These are phyloP conservation scores for Salix purpurea DNA, from an alignment of 345 rosid genomes.

Conservation along the genomic window DNA sequence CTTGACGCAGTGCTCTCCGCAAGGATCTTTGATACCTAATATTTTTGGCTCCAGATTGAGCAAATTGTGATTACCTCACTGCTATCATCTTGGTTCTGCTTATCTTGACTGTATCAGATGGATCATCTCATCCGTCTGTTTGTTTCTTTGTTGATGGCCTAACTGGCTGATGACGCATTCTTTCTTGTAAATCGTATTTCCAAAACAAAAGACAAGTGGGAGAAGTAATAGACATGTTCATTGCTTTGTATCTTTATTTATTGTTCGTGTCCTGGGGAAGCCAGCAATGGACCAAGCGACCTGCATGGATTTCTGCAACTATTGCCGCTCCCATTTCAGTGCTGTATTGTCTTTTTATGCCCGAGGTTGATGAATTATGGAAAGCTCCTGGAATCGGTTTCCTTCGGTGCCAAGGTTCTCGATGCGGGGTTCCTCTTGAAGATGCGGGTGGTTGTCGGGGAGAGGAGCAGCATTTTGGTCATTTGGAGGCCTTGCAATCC, in stretches of 20 bases:
- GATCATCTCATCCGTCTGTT: constrained; percentile 16
- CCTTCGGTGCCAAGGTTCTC: background rate
- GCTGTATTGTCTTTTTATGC: background rate
- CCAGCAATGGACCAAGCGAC: background rate
- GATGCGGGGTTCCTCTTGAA: background rate
- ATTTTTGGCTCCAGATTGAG: constrained; percentile 7
- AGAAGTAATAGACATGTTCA: background rate
- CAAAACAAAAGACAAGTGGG: background rate
- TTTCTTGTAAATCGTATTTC: constrained; percentile 11
- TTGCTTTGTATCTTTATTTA: background rate
- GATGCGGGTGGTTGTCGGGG: background rate
- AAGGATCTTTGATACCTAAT: background rate
- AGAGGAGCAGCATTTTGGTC: background rate
- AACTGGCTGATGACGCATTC: constrained; percentile 6
- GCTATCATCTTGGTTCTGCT: background rate
- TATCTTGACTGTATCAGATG: constrained; percentile 14
- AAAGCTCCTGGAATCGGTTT: background rate
- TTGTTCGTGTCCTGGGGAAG: background rate
- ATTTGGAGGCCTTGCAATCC: too few relatives aligned
- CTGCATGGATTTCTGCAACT: too few relatives aligned
- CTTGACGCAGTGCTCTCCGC: constrained; percentile 31
- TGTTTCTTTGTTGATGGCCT: constrained; percentile 12
- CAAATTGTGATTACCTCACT: constrained; percentile 8
- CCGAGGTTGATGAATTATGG: background rate
- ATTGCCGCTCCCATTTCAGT: background rate